These are phyloP conservation scores for Aspergillaceae sp. DNA, from an alignment of 2,329 filamentous ascomycete genomes.

Conservation along the genomic window DNA sequence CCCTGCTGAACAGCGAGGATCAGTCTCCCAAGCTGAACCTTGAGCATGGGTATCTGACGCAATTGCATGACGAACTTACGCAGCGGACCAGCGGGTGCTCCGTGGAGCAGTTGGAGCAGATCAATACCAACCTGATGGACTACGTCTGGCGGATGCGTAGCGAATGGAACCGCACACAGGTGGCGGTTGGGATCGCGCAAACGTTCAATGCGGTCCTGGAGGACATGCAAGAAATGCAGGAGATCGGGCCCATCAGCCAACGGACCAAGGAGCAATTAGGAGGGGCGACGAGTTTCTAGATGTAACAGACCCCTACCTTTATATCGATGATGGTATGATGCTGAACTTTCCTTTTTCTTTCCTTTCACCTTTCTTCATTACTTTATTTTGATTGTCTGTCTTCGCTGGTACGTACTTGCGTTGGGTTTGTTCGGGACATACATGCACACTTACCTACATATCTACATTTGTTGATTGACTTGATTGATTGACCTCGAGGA, in stretches of 20 bases:
- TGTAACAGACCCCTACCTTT: conserved; percentile 3
- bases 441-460: conserved; percentile 1
- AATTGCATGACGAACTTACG: conserved; percentile 57
- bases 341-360: neutral
- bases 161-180: conserved; percentile 75
- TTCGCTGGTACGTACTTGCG: conserved; percentile 2
- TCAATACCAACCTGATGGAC: conserved; percentile 85
- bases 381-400: conserved; percentile 5
- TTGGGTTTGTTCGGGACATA: neutral
- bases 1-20: conserved; percentile 27
- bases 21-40: conserved; percentile 26
- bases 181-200: conserved; percentile 53
- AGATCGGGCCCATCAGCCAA: conserved; percentile 28
- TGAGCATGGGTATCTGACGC: conserved; percentile 44
- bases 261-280: conserved; percentile 24
- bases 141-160: conserved; percentile 70
- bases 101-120: conserved; percentile 91
- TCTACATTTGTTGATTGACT: conserved; percentile 7
- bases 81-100: conserved; percentile 65
- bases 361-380: conserved; percentile 4
- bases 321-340: neutral
- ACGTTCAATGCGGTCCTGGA: conserved; percentile 63
- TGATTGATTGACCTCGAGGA: neutral
- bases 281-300: conserved; percentile 9
- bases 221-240: conserved; percentile 50